Percentiles rank a stretch among this genome's conserved stretches.
These are phyloP conservation scores for Musa itinerans DNA, from an alignment of 176 grass and related monocot species.

Conservation along the genomic window DNA sequence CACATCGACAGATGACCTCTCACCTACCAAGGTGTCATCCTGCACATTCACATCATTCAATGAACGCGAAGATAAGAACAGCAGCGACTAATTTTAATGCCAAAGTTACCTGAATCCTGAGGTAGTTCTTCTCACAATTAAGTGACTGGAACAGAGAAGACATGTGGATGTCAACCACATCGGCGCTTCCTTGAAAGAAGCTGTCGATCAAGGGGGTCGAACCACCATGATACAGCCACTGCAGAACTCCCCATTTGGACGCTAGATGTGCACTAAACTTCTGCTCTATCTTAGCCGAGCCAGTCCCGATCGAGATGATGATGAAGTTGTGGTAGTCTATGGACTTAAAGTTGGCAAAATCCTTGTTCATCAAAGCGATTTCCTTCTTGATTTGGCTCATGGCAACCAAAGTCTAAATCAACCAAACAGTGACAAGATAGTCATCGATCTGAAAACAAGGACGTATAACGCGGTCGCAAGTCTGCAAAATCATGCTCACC, in stretches of 20 bases:
- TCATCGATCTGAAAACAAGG: not conserved
- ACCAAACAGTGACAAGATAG: not conserved
- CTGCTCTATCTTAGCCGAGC: slow-evolving; percentile 34
- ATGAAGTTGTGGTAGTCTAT: slow-evolving; percentile 39
- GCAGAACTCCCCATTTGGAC: slow-evolving; percentile 5
- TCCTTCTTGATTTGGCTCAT: slow-evolving; percentile 27
- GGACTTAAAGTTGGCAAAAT: slow-evolving; percentile 30
- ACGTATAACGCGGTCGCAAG: not conserved
- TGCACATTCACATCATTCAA: not conserved
- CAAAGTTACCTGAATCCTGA: not conserved
- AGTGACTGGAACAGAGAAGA: not conserved
- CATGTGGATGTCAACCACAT: slow-evolving; percentile 12
- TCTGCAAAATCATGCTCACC: not conserved
- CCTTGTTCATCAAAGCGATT: slow-evolving; percentile 25
- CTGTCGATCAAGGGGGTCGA: slow-evolving; percentile 4
- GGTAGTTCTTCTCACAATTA: not conserved
- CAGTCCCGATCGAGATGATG: slow-evolving; percentile 48
- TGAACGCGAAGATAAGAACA: no score
- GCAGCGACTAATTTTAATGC: no score
- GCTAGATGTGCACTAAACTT: slow-evolving; percentile 19
- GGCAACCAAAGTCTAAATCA: not conserved
- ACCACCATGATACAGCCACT: not conserved
- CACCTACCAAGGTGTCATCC: not conserved
- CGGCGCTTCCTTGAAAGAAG: slow-evolving; percentile 10
- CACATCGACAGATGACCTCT: slow-evolving; percentile 10